phyloP scores from a whole-genome alignment of 768 basidiomycete genomes.

The Phaffia tasmanica region DNA sequence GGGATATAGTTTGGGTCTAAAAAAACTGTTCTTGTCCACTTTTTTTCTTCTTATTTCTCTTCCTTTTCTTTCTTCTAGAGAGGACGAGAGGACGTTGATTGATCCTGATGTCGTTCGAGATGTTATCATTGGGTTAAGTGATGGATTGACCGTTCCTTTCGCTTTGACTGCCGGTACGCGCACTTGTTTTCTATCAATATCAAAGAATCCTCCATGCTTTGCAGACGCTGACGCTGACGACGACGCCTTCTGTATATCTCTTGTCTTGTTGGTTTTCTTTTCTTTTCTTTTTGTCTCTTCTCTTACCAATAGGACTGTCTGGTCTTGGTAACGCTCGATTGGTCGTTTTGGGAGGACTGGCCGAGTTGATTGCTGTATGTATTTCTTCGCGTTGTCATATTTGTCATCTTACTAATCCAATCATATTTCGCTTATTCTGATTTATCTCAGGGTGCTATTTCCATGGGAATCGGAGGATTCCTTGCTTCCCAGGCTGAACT shows the following conservation, averaged over 20 bases:
- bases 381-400: neutral
- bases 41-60: neutral
- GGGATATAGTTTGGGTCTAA: neutral
- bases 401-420: neutral
- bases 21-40: neutral
- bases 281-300: neutral
- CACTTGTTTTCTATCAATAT: neutral
- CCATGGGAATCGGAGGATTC: conserved; percentile 78
- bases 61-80: neutral
- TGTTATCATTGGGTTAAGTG: conserved; percentile 80
- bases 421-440: neutral
- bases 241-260: neutral
- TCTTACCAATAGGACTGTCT: conserved; percentile 39
- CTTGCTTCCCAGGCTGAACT: conserved; percentile 91
- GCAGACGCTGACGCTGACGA: neutral
- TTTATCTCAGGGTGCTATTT: conserved; percentile 72
- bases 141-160: conserved; percentile 84
- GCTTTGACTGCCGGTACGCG: conserved; percentile 64
- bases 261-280: neutral
- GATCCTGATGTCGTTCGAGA: conserved; percentile 59
- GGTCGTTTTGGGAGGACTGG: conserved; percentile 88
- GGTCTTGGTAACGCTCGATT: conserved; percentile 77
- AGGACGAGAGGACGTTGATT: conserved; percentile 50
- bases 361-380: conserved; percentile 45
- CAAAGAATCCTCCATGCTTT: neutral